These are phyloP conservation scores for Endothia cerciana DNA, from an alignment of 2,329 filamentous ascomycete genomes.

Conservation along the genomic window DNA sequence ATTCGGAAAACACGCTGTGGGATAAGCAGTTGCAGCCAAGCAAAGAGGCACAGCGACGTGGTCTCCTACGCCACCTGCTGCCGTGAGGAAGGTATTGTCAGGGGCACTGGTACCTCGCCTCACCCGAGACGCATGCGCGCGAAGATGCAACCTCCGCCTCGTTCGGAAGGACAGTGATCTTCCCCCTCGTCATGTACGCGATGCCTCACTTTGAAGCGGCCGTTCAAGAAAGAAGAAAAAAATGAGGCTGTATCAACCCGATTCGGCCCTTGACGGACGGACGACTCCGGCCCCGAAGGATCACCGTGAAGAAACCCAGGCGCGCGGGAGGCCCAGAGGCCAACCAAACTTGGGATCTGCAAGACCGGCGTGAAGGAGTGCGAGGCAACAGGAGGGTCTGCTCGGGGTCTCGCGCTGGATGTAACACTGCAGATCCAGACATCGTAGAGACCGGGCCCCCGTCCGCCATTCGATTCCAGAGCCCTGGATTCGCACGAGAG, in stretches of 20 bases:
- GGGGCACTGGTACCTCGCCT: background rate
- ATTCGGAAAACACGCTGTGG: background rate
- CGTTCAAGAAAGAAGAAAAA: background rate
- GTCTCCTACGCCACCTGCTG: background rate
- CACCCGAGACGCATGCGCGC: background rate
- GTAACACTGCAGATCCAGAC: constrained; percentile 24
- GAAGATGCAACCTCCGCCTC: background rate
- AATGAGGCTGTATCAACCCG: background rate
- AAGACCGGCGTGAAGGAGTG: background rate
- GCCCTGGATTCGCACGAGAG: constrained; percentile 22
- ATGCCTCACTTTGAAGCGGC: background rate
- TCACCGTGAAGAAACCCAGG: background rate
- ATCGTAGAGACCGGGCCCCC: background rate
- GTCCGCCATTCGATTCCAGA: constrained; percentile 18
- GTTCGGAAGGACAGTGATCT: background rate
- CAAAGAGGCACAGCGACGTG: background rate
- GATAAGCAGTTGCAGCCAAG: background rate
- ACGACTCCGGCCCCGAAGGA: background rate
- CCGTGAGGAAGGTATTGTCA: background rate
- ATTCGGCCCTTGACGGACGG: background rate
- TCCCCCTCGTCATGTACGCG: background rate
- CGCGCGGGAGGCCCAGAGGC: background rate
- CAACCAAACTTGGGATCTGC: background rate
- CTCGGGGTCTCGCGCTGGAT: constrained; percentile 5
- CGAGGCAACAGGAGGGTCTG: background rate